Base-by-base conservation (phyloP, 2,329 filamentous ascomycete species). In the Aureobasidium lini region DNA sequence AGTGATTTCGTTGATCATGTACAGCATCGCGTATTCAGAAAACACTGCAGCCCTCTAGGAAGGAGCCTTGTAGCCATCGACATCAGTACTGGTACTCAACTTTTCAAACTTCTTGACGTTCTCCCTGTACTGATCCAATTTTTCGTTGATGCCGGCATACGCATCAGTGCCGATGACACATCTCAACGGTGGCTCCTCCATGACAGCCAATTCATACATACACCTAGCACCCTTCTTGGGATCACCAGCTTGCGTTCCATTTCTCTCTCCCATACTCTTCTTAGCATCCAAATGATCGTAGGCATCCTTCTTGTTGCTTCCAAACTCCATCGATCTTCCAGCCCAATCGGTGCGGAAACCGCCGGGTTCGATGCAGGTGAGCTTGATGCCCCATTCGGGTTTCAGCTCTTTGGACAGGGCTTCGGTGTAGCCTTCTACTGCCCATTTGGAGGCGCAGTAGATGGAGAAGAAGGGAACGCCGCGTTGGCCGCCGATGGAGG, bases 151-250 rank as follows among this genome's bases (percentile, higher is more conserved):
- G 4, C 63, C 70, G 1, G 66, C 65, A 66, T 78, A 83, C 0
- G 79, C 79, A 68, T 84, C 81, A 0, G 73, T 79, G 0, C 81
- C 81, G 10, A 84, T 71, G 0, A 81, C 74, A 13, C 80, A 75
- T 32, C 81, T 71, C 7, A 84, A 64, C 3, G 81, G 82, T 3
- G 78, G 79, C 13, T 81, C 75, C 11, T 79, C 65, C 73, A 80
- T 76, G 39, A 76, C 72, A 1, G 79, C 81, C 15, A 84, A 65
- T 56, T 84, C 78, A 63, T 83, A 81, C 71, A 83, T 81, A 0
- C 75, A 74, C 23, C 75, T 70, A 1, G 66, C 66, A 2, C 73
- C 80, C 65, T 82, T 80, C 0, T 63, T 62, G 3, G 80, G 76
- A 61, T 84, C 80, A 3, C 81, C 80, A 1, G 76, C 74, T 53